Base-by-base conservation (phyloP, 2,329 filamentous ascomycete species). In the Talaromyces sp. region DNA sequence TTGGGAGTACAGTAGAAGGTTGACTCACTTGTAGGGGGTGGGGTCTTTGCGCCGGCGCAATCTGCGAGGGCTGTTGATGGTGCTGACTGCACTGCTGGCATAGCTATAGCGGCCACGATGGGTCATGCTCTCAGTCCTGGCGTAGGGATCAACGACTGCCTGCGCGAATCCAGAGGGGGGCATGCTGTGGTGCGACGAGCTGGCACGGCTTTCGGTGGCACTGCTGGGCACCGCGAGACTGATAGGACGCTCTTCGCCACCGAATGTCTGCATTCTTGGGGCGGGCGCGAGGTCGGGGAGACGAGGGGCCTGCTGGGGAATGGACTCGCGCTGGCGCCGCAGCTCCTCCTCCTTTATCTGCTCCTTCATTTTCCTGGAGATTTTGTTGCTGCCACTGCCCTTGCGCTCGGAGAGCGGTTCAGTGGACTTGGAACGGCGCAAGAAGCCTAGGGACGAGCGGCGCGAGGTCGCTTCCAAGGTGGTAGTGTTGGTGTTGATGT, bases 31-130 rank as follows among this genome's bases (percentile, higher is more conserved):
- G 85, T 98, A 96, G 0, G 95, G 92, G 10, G 94, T 97, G 8
- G 95, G 95, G 73, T 99, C 95, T 82, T 96, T 98, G 80, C 95
- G 89, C 81, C 94, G 89, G 70, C 95, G 88, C 67, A 98, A 89
- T 73, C 93, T 88, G 67, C 95, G 88, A 65, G 95, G 94, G 76
- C 90, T 96, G 81, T 96, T 96, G 79, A 96, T 87, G 63, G 91
- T 90, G 81, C 91, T 96, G 67, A 94, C 86, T 59, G 91, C 89
- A 77, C 90, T 96, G 79, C 91, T 96, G 61, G 94, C 92, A 78
- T 97, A 98, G 80, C 93, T 97, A 79, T 96, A 96, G 67, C 95
- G 90, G 64, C 94, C 92, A 68, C 95, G 92, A 77, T 98, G 89
- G 68, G 94, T 93, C 91, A 98, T 97, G 83, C 94, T 97, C 81